Conservation (phyloP, 805 yeast species). For the Lachancea kluyveri region DNA sequence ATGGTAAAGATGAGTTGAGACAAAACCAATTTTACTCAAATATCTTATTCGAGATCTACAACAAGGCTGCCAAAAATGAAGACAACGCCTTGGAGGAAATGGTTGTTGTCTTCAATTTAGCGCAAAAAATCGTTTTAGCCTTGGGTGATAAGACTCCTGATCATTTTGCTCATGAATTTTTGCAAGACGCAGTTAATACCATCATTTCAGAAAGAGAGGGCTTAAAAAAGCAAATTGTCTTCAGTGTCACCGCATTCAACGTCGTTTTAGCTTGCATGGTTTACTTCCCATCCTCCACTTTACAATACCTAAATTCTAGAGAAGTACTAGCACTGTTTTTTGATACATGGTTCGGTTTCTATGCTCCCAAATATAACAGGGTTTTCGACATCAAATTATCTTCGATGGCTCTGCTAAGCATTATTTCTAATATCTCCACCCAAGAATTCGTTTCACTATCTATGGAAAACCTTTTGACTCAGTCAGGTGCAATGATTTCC, state of each 20-base stretch:
- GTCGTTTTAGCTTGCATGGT: slow-evolving; percentile 59
- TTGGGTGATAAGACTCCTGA: slow-evolving; percentile 41
- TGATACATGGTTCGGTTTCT: slow-evolving; percentile 31
- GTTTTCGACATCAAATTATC: slow-evolving; percentile 80
- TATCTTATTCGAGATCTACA: slow-evolving; percentile 47
- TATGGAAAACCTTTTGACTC: slow-evolving; percentile 35
- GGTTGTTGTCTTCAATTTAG: slow-evolving; percentile 52
- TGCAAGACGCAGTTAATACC: slow-evolving; percentile 38
- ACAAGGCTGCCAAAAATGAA: slow-evolving; percentile 34
- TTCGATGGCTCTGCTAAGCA: slow-evolving; percentile 55
- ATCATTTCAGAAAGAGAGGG: slow-evolving; percentile 20
- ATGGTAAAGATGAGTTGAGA: slow-evolving; percentile 46
- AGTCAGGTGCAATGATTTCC: slow-evolving; percentile 47
- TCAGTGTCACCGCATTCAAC: slow-evolving; percentile 37
- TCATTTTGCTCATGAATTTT: slow-evolving; percentile 39
- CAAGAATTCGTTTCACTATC: slow-evolving; percentile 30
- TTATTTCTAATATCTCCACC: slow-evolving; percentile 31
- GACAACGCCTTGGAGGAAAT: slow-evolving; percentile 54
- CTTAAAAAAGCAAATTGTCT: slow-evolving; percentile 24
- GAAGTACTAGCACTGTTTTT: slow-evolving; percentile 47
- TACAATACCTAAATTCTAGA: slow-evolving; percentile 42
- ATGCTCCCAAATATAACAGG: slow-evolving; percentile 48
- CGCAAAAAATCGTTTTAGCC: slow-evolving; percentile 56
- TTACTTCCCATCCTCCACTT: slow-evolving; percentile 49
- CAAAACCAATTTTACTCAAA: slow-evolving; percentile 40